Evolutionary conservation across 805 yeast genomes (phyloP), one percentile per base, ranked within the genome.

Genomic region (Jamesozyma spencerorum): DNA sequence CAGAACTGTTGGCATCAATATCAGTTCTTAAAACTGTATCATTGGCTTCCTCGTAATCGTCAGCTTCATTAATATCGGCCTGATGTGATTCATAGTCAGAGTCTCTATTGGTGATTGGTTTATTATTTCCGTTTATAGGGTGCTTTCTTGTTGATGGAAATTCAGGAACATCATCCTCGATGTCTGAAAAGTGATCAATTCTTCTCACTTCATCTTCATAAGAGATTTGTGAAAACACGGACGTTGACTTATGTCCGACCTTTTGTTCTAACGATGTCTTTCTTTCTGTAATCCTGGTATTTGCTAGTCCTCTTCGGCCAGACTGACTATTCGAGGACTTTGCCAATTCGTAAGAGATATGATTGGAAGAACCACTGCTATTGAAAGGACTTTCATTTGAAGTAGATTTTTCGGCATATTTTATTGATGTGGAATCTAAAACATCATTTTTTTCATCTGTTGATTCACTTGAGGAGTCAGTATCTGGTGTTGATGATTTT

Each of bases 181-280:
- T 49, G 11, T 47, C 53, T 3, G 46, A 39, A 19, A 46, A 40
- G 17, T 34, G 30, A 11, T 39, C 33, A 15, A 45, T 44, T 40
- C 43, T 35, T 37, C 46, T 47, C 28, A 41, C 20, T 22, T 39
- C 47, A 34, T 51, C 60, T 5, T 49, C 42, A 31, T 42, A 42
- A 18, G 31, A 20, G 19, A 45, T 32, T 24, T 48, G 47, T 13
- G 47, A 36, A 24, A 51, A 46, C n/a, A 49, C 47, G 29, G 29
- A 5, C 14, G 29, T 36, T 15, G 43, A 39, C 34, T 48, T 46
- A 12, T 48, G 36, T 34, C 49, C 47, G 3, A 47, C 49, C 40
- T 46, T 53, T 3, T 47, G 47, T 38, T 56, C 58, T 27, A 53
- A 39, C 0, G 60, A 51, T 10, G 54, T 50, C 26, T 56, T 53